Evolutionary conservation across 176 grass and related monocot species (phyloP).

Genomic region (Oryza rufipogon): DNA sequence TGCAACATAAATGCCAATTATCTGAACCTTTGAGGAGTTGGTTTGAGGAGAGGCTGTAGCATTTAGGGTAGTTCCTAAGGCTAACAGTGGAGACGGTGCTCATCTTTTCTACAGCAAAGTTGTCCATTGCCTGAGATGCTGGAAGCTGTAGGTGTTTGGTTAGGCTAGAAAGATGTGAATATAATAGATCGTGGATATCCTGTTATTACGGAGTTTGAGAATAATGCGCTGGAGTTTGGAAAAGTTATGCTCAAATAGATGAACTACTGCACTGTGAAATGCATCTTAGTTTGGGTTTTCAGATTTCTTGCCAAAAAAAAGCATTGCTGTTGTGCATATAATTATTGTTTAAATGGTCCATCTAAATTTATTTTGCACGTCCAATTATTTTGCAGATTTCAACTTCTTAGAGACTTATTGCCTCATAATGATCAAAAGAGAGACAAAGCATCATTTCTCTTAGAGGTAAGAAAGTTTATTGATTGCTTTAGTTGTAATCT

Average conservation of each 20-base stretch:
- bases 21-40: background rate
- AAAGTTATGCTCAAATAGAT: background rate
- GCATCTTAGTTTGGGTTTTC: background rate
- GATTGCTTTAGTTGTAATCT: background rate
- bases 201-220: background rate
- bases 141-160: background rate
- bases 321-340: background rate
- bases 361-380: slow-evolving; percentile 12
- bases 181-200: background rate
- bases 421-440: slow-evolving; percentile 97
- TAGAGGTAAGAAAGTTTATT: slow-evolving; percentile 55
- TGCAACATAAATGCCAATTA: background rate
- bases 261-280: background rate
- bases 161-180: background rate
- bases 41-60: background rate
- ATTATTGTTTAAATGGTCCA: background rate
- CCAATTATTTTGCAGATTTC: slow-evolving; percentile 65
- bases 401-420: slow-evolving; percentile 91
- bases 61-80: background rate
- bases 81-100: background rate
- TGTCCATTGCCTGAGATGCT: background rate
- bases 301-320: background rate
- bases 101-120: background rate
- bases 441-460: slow-evolving; percentile 93
- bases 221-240: background rate